Evolutionary conservation across 2,329 filamentous ascomycete genomes (phyloP).

Genomic region (Byssochlamys sp.): DNA sequence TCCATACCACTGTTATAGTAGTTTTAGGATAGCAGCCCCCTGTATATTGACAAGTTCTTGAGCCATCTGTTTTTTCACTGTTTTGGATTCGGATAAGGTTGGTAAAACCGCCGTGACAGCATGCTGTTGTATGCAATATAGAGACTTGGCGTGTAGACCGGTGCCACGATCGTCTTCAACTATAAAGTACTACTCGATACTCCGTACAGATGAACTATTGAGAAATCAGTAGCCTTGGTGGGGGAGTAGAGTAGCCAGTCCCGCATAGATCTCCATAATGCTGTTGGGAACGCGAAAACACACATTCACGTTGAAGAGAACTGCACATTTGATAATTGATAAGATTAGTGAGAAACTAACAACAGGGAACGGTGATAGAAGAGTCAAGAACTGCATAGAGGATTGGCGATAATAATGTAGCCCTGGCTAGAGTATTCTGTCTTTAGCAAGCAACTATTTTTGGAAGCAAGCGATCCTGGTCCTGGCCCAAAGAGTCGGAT

Average conservation of each 20-base stretch:
- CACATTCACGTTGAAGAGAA: no score
- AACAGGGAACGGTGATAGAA: background rate
- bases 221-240: background rate
- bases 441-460: background rate
- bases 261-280: no score
- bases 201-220: background rate
- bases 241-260: no score
- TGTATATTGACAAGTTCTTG: background rate
- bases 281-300: no score
- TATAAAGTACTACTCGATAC: background rate
- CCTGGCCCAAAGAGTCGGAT: background rate
- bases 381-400: background rate
- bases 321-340: no score
- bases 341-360: no score
- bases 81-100: background rate
- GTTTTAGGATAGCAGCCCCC: background rate
- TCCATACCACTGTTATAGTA: background rate
- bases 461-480: background rate
- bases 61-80: background rate
- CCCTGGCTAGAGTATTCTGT: no score
- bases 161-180: background rate
- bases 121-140: no score
- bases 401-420: no score
- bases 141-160: no score
- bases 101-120: background rate